phyloP scores from a whole-genome alignment of 164 flowering plant species.

The Chimonanthus salicifolius region DNA sequence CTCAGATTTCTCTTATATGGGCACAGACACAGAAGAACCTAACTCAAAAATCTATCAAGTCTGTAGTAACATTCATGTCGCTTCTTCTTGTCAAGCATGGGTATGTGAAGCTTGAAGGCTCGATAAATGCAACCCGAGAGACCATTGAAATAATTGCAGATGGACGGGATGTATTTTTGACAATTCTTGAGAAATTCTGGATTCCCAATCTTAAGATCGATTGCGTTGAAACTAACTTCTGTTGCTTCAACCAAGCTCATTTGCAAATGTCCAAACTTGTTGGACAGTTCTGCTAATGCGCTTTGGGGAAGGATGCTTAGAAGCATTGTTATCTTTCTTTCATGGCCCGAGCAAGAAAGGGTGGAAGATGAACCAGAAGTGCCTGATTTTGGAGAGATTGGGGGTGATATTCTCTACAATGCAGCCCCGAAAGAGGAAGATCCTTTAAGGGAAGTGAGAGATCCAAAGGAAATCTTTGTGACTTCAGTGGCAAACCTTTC shows the following conservation, averaged over 20 bases:
- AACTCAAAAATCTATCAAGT: slow-evolving; percentile 60
- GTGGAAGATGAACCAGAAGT: slow-evolving; percentile 77
- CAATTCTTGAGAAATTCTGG: slow-evolving; percentile 76
- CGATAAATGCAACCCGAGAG: slow-evolving; percentile 66
- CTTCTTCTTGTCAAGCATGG: slow-evolving; percentile 88
- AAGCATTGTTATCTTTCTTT: slow-evolving; percentile 73
- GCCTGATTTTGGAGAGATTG: slow-evolving; percentile 76
- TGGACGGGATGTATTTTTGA: slow-evolving; percentile 27
- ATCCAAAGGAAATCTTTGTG: slow-evolving; percentile 70
- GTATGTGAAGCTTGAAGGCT: slow-evolving; percentile 38
- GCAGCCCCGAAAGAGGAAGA: slow-evolving; percentile 91
- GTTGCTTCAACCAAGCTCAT: slow-evolving; percentile 81
- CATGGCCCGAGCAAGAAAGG: slow-evolving; percentile 80
- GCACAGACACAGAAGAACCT: slow-evolving; percentile 39
- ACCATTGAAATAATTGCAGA: slow-evolving; percentile 2
- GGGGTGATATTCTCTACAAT: slow-evolving; percentile 72
- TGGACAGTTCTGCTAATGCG: slow-evolving; percentile 46
- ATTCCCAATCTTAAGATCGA: slow-evolving; percentile 66
- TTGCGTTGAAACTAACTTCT: slow-evolving; percentile 72
- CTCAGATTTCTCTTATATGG: slow-evolving; percentile 65
- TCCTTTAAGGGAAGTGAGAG: slow-evolving; percentile 67
- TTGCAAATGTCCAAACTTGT: slow-evolving; percentile 64
- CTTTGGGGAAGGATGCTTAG: slow-evolving; percentile 85
- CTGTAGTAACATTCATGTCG: slow-evolving; percentile 74
- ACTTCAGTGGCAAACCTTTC: slow-evolving; percentile 61